These are phyloP conservation scores for Pachyrhizus erosus DNA, from an alignment of 306 rosid genomes.

Conservation along the genomic window DNA sequence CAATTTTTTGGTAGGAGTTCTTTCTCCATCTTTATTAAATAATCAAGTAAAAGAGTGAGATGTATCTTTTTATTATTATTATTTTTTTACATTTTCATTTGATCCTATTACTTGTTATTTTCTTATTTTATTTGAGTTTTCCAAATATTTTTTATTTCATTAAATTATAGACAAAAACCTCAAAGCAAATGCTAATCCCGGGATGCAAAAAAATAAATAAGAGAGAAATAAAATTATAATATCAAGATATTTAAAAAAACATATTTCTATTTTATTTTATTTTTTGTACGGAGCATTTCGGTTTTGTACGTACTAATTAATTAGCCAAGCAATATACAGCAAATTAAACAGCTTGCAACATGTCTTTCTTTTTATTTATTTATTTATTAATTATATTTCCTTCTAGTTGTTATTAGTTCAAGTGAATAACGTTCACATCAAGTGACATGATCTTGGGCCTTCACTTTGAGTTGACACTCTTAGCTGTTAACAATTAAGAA, in stretches of 20 bases:
- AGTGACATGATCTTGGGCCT: constrained; percentile 40
- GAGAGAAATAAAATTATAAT: not conserved
- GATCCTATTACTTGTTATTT: not conserved
- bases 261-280: not conserved
- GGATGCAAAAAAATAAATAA: too few species aligned
- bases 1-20: not conserved
- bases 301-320: constrained; percentile 13
- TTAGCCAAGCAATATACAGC: constrained; percentile 31
- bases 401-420: constrained; percentile 19
- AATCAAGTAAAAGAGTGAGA: not conserved
- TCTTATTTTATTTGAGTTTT: not conserved
- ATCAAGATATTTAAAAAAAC: not conserved
- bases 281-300: not conserved
- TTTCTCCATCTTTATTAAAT: constrained; percentile 8
- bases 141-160: not conserved
- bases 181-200: too few species aligned
- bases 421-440: constrained; percentile 39
- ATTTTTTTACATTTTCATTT: too few species aligned
- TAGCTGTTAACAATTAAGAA: constrained; percentile 59
- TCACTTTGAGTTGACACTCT: constrained; percentile 49
- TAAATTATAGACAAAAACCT: not conserved
- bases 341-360: constrained; percentile 36
- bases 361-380: not conserved
- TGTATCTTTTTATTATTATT: not conserved
- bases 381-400: not conserved